phyloP scores from a whole-genome alignment of 495 filamentous ascomycete species.

The Trichoderma asperelloides region DNA sequence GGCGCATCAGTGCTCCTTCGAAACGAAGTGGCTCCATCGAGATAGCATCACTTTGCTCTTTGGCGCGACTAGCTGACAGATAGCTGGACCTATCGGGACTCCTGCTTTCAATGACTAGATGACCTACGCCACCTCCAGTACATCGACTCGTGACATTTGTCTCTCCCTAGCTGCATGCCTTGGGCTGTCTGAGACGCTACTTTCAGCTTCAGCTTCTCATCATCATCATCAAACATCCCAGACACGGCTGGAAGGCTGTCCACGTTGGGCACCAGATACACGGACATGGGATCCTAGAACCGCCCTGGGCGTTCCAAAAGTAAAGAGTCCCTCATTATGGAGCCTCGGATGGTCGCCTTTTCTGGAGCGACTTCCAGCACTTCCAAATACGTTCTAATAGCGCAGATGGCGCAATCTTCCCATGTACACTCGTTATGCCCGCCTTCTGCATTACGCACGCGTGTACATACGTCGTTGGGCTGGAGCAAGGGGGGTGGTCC shows the following conservation, averaged over 20 bases:
- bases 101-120: not conserved
- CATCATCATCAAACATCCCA: not conserved
- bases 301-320: not conserved
- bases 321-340: not conserved
- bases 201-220: not conserved
- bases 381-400: conserved; percentile 4
- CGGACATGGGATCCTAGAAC: not conserved
- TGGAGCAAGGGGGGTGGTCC: not conserved
- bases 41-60: not conserved
- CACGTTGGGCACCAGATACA: not conserved
- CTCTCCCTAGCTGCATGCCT: not conserved
- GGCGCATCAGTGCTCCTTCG: not conserved
- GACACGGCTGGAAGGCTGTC: not conserved
- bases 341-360: conserved; percentile 3
- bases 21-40: not conserved
- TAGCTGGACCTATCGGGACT: not conserved
- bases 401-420: conserved; percentile 7
- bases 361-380: not conserved
- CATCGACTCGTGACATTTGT: not conserved
- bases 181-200: not conserved
- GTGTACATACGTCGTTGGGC: not conserved
- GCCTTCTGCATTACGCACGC: not conserved
- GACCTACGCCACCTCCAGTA: not conserved
- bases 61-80: not conserved
- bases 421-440: conserved; percentile 8